Evolutionary conservation across 371 early-diverging fungal genomes (phyloP), one percentile per base, ranked within the genome.

Genomic region (Fennellomyces sp.): DNA sequence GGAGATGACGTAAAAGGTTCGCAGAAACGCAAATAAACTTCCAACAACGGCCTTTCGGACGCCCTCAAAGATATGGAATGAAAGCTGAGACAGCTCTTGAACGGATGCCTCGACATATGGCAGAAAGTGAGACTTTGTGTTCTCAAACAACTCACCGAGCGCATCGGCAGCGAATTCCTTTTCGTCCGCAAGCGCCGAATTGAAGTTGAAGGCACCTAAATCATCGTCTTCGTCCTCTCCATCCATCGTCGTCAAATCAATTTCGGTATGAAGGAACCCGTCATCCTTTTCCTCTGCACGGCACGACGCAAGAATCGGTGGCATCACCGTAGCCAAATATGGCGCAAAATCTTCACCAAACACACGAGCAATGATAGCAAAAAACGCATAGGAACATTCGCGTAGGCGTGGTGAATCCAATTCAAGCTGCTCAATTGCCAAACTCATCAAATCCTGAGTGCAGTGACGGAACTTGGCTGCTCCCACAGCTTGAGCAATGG

Each of bases 81-180:
- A 73, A 15, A 94, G 72, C 29, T 77, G 66, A 21, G 87, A 64
- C 56, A 92, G 68, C 41, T 87, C 87, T 48, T 86, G 75, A 19
- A 93, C 73, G 26, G 85, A 76, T 21, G 79, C 68, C 50, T 90
- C 89, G n/a, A 94, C 87, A 61, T 92, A 94, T 3, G 96, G 94
- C 75, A 95, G 69, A 66, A 94, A 95, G 41, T 87, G 82, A 0
- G 79, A 51, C 4, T 82, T 68, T 1, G 96, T 91, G 60, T 88
- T 85, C 53, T 85, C 86, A 75, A 96, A 95, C 26, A 96, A 65
- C 67, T 94, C 93, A 45, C 91, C 94, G 41, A 92, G 80, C 2
- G 92, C 91, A 64, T 92, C 93, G 25, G 90, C 89, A 15, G 95
- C 94, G 49, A 91, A 88, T 65, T 94, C 94, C 78, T 96, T 96